Base-by-base conservation (phyloP, 2,329 filamentous ascomycete genomes). In the Massarina eburnea region DNA sequence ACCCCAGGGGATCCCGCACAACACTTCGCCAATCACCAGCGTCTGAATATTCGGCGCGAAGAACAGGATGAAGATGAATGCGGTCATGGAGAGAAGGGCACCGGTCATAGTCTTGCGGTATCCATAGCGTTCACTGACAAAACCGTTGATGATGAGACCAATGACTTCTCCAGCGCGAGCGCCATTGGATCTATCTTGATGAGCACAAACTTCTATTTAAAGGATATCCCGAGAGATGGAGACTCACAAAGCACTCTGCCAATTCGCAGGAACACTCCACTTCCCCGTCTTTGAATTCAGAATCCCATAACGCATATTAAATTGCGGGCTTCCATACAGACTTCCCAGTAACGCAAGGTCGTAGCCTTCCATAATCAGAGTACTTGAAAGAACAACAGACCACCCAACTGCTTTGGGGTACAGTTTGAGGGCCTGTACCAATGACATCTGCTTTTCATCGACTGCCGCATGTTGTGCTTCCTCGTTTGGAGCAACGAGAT, bases 361-460 rank as follows among this genome's bases (percentile, higher is more conserved):
- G 71, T 91, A 94, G 6, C 88, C 89, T 68, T 95, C 90, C 90
- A 95, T 95, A 58, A 82, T 83, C 64, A 95, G 89, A 65, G 86
- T 89, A 1, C 87, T 91, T 6, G 88, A 92, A 64, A 95, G 89
- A 43, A 95, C 76, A 34, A 95, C 64, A 58, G 85, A 89, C 88
- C 89, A 95, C 9, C 75, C 79, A 42, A 94, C 85, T 26, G 90
- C 90, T 74, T 94, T 91, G 41, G 89, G 90, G 63, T 95, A 95
- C 17, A 92, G 76, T 61, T 76, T 82, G 67, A 95, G 78, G 47
- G 88, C 89, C 73, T 95, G 82, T 58, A 80, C 57, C 49, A 95
- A 73, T n/a, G 70, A 70, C 73, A 77, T 76, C 30, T 59, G 66
- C 45, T 74, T 72, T 49, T 77, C 73, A 39, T 71, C 72, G 20